Evolutionary conservation across 1,284 basidiomycete genomes (phyloP).

Genomic region (Microbotryum violaceum): DNA sequence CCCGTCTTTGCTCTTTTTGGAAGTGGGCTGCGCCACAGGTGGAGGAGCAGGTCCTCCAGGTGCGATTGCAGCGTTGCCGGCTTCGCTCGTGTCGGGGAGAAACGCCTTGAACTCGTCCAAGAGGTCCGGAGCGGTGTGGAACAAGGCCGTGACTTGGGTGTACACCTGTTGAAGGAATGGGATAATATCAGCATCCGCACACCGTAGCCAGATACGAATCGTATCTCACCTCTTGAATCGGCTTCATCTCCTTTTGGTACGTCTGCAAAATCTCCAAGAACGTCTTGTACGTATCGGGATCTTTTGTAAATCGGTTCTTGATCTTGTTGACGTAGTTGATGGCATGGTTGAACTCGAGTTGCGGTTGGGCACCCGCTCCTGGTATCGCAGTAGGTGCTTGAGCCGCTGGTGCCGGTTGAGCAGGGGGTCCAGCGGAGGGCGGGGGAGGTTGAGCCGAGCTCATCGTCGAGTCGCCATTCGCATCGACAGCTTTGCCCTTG

Average conservation of each 20-base stretch:
- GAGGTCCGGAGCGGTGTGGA: conserved; percentile 86
- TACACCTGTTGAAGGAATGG: conserved; percentile 63
- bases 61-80: conserved; percentile 3
- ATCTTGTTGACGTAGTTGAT: conserved; percentile 98
- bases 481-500: neutral
- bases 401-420: conserved; percentile 17
- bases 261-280: conserved; percentile 96
- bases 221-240: conserved; percentile 69
- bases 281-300: conserved; percentile 92
- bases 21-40: neutral
- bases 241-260: conserved; percentile 88
- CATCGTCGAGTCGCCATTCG: neutral
- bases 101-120: conserved; percentile 95
- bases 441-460: conserved; percentile 4
- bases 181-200: neutral
- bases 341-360: conserved; percentile 84
- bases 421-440: conserved; percentile 2
- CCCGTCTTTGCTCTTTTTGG: conserved; percentile 3
- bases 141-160: conserved; percentile 82
- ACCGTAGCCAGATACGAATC: neutral
- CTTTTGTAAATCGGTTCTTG: conserved; percentile 82
- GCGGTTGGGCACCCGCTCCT: neutral
- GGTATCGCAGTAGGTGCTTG: conserved; percentile 7
- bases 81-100: conserved; percentile 57
- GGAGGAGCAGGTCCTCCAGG: neutral